These are phyloP conservation scores for Tulasnella sp. DNA, from an alignment of 768 basidiomycete species.

Conservation along the genomic window DNA sequence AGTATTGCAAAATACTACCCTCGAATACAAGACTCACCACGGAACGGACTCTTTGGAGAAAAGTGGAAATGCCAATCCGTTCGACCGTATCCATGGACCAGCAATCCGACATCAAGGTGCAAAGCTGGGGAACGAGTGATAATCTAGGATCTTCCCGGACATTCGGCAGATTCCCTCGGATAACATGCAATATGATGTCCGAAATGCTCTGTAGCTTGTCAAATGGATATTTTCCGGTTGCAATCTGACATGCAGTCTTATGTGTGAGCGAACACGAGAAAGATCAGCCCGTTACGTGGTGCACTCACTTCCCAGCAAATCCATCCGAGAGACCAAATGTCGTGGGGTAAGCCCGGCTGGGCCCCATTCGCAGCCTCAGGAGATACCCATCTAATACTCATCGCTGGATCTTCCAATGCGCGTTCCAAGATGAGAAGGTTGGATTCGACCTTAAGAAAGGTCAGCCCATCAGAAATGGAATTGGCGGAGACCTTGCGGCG, in stretches of 20 bases:
- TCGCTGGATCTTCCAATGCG: not conserved
- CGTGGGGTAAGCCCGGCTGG: not conserved
- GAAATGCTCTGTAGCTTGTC: too few relatives aligned
- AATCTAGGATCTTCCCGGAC: too few relatives aligned
- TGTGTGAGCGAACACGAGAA: not conserved
- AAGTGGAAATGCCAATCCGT: not conserved
- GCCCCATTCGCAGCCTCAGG: not conserved
- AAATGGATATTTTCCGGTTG: not conserved
- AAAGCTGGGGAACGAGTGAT: too few relatives aligned
- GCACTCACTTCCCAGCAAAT: not conserved
- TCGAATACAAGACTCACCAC: not conserved
- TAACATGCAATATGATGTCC: too few relatives aligned
- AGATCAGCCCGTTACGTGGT: not conserved
- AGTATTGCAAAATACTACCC: not conserved
- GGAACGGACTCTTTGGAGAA: not conserved
- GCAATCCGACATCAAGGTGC: not conserved
- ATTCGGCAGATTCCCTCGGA: not conserved
- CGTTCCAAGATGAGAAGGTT: not conserved
- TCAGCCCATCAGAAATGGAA: too few relatives aligned
- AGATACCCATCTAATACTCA: not conserved
- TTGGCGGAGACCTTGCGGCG: too few relatives aligned
- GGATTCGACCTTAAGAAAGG: not conserved
- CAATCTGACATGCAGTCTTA: not conserved
- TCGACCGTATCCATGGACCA: not conserved
- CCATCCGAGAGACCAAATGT: not conserved